These are phyloP conservation scores for Blastosporella zonata DNA, from an alignment of 1,284 basidiomycete species.

Conservation along the genomic window DNA sequence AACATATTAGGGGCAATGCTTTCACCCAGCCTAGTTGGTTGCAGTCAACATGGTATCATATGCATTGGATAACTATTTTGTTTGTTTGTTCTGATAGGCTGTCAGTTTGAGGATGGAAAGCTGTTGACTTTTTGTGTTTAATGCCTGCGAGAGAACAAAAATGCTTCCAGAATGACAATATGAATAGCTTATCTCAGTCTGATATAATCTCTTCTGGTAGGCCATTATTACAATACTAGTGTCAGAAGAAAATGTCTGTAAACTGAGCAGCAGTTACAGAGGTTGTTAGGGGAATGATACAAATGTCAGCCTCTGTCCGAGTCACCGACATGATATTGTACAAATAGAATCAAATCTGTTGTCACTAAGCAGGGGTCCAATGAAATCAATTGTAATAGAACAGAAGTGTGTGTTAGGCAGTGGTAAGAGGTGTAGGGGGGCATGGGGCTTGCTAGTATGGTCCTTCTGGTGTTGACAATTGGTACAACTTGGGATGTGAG, in stretches of 20 bases:
- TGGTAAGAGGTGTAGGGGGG: slow-evolving; percentile 18
- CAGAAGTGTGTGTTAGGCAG: slow-evolving; percentile 8
- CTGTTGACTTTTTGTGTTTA: neutral
- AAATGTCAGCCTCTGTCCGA: neutral
- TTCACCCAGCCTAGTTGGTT: neutral
- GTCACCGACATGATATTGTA: too few relatives aligned
- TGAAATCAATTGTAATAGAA: neutral
- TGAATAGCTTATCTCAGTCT: slow-evolving; percentile 12
- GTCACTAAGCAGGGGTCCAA: neutral
- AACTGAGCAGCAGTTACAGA: slow-evolving; percentile 2
- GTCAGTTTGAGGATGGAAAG: slow-evolving; percentile 28
- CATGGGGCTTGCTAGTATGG: slow-evolving; percentile 3
- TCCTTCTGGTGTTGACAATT: slow-evolving; percentile 19
- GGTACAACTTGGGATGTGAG: slow-evolving; percentile 9
- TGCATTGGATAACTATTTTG: slow-evolving; percentile 14
- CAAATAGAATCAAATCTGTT: too few relatives aligned
- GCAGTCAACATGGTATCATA: slow-evolving; percentile 4
- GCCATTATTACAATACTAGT: slow-evolving; percentile 30
- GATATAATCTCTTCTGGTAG: slow-evolving; percentile 6
- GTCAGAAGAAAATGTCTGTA: slow-evolving; percentile 23
- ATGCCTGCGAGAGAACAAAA: neutral
- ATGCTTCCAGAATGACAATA: neutral
- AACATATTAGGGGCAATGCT: neutral
- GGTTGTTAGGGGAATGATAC: neutral
- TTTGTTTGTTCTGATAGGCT: slow-evolving; percentile 13